Conservation (phyloP, 83 land plant genomes). For the Picea engelmannii region DNA sequence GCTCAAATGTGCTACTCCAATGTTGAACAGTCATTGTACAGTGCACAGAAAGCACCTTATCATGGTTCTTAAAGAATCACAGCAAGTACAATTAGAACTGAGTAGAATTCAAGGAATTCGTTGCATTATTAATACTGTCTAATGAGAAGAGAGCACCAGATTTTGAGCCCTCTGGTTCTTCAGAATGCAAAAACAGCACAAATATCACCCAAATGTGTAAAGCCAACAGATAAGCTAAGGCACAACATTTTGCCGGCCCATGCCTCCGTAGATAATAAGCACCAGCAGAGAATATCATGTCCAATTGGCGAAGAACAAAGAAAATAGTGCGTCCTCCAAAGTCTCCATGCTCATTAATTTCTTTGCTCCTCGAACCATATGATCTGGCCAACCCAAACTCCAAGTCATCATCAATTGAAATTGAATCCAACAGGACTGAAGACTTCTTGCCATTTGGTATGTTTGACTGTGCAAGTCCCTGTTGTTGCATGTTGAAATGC, state of each 20-base stretch:
- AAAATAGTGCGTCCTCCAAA: slow-evolving; percentile 36
- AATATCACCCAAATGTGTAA: slow-evolving; percentile 67
- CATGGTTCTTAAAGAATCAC: slow-evolving; percentile 7
- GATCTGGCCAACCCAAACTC: slow-evolving; percentile 35
- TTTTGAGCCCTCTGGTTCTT: slow-evolving; percentile 15
- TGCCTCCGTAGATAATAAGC: slow-evolving; percentile 41
- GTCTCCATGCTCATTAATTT: slow-evolving; percentile 24
- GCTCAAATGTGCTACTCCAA: neutral
- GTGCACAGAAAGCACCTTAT: neutral
- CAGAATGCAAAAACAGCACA: slow-evolving; percentile 40
- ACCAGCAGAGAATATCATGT: slow-evolving; percentile 47
- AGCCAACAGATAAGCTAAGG: slow-evolving; percentile 44
- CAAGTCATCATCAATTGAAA: slow-evolving; percentile 29
- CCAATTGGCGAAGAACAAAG: slow-evolving; percentile 52
- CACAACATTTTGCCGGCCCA: slow-evolving; percentile 37
- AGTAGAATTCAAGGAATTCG: slow-evolving; percentile 6
- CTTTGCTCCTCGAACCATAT: slow-evolving; percentile 24
- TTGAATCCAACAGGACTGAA: slow-evolving; percentile 4
- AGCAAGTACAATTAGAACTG: neutral
- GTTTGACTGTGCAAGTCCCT: slow-evolving; percentile 34
- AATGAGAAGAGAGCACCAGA: slow-evolving; percentile 62
- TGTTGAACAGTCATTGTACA: slow-evolving; percentile 1
- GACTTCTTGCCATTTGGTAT: slow-evolving; percentile 7
- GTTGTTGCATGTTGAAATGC: slow-evolving; percentile 11
- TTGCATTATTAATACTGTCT: slow-evolving; percentile 52